Percentiles rank a stretch among this genome's conserved stretches.
phyloP scores from a whole-genome alignment of 2,329 filamentous ascomycete genomes.

The Alternaria rosae region DNA sequence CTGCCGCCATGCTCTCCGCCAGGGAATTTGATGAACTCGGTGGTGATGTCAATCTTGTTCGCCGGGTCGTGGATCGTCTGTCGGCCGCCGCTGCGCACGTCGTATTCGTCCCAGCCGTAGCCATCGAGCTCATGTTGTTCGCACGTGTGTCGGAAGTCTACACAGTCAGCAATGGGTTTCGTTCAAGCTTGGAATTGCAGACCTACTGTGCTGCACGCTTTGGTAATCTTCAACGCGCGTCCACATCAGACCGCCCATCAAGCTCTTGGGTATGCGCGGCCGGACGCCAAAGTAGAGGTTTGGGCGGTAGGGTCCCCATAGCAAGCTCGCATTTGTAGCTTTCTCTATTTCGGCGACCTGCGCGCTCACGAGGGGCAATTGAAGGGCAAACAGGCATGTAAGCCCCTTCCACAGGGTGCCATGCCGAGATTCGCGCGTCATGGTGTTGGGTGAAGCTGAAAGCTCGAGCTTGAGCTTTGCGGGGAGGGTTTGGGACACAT shows the following conservation, averaged over 20 bases:
- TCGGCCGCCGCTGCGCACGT: constrained; percentile 83
- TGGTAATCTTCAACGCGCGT: constrained; percentile 80
- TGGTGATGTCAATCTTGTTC: constrained; percentile 89
- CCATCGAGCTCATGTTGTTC: constrained; percentile 95
- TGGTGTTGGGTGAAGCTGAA: constrained; percentile 29
- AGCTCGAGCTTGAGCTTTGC: constrained; percentile 7
- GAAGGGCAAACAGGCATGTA: constrained; percentile 30
- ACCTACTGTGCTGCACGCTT: constrained; percentile 77
- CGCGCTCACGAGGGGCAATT: constrained; percentile 36
- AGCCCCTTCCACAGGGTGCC: constrained; percentile 29
- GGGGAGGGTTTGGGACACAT: constrained; percentile 37
- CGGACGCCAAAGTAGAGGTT: constrained; percentile 94
- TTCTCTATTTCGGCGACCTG: constrained; percentile 50
- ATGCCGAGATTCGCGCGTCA: constrained; percentile 36
- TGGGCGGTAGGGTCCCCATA: constrained; percentile 95
- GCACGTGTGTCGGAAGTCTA: constrained; percentile 91
- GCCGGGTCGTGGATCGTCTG: constrained; percentile 90
- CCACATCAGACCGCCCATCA: constrained; percentile 89
- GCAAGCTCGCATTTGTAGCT: constrained; percentile 78
- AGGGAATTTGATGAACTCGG: constrained; percentile 91
- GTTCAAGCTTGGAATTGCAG: neutral
- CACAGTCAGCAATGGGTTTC: constrained; percentile 16
- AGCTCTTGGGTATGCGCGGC: constrained; percentile 79
- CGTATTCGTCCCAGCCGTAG: constrained; percentile 98
- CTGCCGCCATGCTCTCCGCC: constrained; percentile 85